These are phyloP conservation scores for Rhododendron simsii DNA, from an alignment of 148 eudicot genomes.

Conservation along the genomic window DNA sequence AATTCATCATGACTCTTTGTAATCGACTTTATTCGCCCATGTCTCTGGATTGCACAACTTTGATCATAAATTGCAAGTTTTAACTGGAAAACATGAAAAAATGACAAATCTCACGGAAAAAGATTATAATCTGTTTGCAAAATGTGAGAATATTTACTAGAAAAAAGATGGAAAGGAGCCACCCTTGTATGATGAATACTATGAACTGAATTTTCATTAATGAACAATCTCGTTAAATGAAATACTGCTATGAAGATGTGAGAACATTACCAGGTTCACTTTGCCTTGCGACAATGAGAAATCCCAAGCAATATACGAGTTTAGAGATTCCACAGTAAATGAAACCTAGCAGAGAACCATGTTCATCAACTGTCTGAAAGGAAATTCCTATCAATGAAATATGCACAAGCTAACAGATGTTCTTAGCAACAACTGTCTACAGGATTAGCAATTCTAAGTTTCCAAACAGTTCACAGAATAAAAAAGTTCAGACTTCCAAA, in stretches of 20 bases:
- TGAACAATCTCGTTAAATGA: not conserved
- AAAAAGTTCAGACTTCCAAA: not conserved
- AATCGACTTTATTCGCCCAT: not conserved
- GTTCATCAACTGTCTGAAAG: not conserved
- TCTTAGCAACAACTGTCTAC: not conserved
- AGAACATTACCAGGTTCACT: conserved; percentile 58
- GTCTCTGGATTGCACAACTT: not conserved
- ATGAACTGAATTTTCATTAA: not conserved
- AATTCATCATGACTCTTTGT: not conserved
- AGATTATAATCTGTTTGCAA: not conserved
- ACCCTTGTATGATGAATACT: not conserved
- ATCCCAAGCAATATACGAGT: conserved; percentile 98
- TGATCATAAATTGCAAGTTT: not conserved
- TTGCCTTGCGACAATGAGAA: conserved; percentile 76
- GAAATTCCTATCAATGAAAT: not conserved
- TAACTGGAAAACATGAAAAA: not conserved
- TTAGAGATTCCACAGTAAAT: conserved; percentile 69
- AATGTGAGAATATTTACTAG: not conserved
- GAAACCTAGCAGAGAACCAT: conserved; percentile 49
- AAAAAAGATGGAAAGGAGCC: not conserved
- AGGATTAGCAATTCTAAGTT: not conserved
- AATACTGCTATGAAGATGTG: not conserved
- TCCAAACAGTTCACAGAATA: not conserved
- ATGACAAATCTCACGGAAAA: not conserved
- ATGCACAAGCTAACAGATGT: not conserved